A percentile compares a stretch with the other conserved stretches of the same genome.
phyloP scores from a whole-genome alignment of 306 rosid genomes.

The Clitoria ternatea region DNA sequence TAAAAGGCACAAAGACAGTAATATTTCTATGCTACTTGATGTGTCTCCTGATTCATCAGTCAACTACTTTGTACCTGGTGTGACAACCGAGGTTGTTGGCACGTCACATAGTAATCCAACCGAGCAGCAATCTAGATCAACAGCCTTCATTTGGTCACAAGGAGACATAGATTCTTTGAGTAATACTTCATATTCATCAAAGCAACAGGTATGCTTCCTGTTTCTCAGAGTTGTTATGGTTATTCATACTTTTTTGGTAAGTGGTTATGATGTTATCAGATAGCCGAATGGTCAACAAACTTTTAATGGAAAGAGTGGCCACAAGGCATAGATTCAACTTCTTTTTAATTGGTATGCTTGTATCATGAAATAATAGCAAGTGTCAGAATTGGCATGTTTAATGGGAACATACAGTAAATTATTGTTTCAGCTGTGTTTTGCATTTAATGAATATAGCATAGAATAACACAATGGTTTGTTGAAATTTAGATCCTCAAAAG shows the following conservation, averaged over 20 bases:
- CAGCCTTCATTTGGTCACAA: not conserved
- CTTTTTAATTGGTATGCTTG: not conserved
- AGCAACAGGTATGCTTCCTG: slow-evolving; percentile 49
- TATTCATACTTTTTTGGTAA: not conserved
- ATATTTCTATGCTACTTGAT: not conserved
- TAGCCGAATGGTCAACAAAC: not conserved
- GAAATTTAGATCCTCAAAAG: slow-evolving; percentile 12
- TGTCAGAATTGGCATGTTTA: not conserved
- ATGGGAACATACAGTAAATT: not conserved
- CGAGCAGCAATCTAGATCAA: slow-evolving; percentile 26
- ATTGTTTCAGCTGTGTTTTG: not conserved
- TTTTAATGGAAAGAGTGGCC: not conserved
- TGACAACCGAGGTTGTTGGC: slow-evolving; percentile 5
- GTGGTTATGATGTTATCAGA: not conserved
- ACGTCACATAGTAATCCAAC: slow-evolving; percentile 19
- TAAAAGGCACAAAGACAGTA: slow-evolving; percentile 12
- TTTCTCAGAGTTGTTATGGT: not conserved
- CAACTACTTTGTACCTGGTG: slow-evolving; percentile 19
- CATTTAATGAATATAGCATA: not conserved
- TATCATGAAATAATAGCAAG: not conserved
- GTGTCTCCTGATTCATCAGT: slow-evolving; percentile 20
- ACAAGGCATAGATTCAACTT: not conserved
- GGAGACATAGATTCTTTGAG: slow-evolving; percentile 33
- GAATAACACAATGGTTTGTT: not conserved
- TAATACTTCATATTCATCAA: slow-evolving; percentile 29